phyloP scores from a whole-genome alignment of 441 rosid species.

The Gossypium davidsonii region DNA sequence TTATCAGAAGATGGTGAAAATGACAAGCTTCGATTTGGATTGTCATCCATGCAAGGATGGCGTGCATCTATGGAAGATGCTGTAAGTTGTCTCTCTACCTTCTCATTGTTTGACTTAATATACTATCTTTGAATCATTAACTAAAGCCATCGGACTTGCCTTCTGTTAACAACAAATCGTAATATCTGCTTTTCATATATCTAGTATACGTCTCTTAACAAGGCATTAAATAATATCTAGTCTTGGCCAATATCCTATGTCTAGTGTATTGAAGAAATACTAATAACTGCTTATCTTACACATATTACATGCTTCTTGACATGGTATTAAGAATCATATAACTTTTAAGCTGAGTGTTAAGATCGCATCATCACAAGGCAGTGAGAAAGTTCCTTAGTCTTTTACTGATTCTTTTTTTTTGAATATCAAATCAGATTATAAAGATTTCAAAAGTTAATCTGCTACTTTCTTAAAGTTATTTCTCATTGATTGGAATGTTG shows the following conservation, averaged over 20 bases:
- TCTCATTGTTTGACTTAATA: slow-evolving; percentile 1
- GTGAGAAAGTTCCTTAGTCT: background rate
- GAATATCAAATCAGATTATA: background rate
- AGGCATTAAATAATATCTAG: background rate
- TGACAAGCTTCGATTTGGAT: slow-evolving; percentile 40
- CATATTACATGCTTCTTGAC: background rate
- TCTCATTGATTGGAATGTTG: background rate
- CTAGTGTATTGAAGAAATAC: background rate
- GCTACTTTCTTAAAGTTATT: background rate
- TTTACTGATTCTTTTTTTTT: background rate
- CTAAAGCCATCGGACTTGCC: background rate
- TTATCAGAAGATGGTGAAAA: slow-evolving; percentile 55
- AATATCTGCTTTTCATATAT: background rate
- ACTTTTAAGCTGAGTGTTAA: background rate
- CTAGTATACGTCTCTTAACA: background rate
- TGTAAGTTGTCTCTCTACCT: slow-evolving; percentile 27
- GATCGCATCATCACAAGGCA: background rate
- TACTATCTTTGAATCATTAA: background rate
- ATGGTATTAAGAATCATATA: background rate
- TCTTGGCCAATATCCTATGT: background rate
- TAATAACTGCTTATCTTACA: background rate
- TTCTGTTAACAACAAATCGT: background rate
- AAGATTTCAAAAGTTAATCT: background rate
- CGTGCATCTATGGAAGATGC: slow-evolving; percentile 68
- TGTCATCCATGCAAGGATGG: slow-evolving; percentile 70